Evolutionary conservation across 2,329 filamentous ascomycete genomes (phyloP), one percentile per base, ranked within the genome.

Genomic region (Zymoseptoria ardabiliae): DNA sequence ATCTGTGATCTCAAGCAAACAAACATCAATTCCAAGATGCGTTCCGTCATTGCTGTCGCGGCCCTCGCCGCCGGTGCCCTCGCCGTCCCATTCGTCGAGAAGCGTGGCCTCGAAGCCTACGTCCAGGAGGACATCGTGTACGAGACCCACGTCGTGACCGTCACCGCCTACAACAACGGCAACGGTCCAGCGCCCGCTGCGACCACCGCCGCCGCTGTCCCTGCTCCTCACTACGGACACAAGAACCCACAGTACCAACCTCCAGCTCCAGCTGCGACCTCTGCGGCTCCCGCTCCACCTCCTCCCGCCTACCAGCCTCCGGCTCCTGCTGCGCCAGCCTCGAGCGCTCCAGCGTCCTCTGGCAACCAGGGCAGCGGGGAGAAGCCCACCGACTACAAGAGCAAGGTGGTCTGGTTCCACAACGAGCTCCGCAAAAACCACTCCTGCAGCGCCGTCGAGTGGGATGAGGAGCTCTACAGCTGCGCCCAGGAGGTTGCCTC

Each of bases 401-500:
- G 72, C 58, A 71, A 75, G 13, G 80, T 81, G 54, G 68, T 93
- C 54, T 79, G 86, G 68, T 84, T 90, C 72, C 94, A 97, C 86
- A 97, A 97, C 78, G 70, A 87, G 56, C 90, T 94, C 77, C 92
- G 94, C 64, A 73, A 80, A 70, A 95, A 94, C 79, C 91, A 97
- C 82, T 87, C 87, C 19, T 85, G 85, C 41, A 70, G 75, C 21
- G 81, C 77, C 51, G 71, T 97, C 52, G 72, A 70, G 55, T 97
- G 90, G 88, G 81, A 86, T 68, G 70, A 77, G 8, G 76, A 77
- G 50, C 82, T 91, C 57, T 88, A 85, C 57, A 71, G 72, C 58
- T 89, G 82, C 61, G 91, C 91, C 50, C 65, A 77, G 54, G 76
- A 77, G 58, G 83, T 86, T 56, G 91, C 90, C 61, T 70, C 81